Evolutionary conservation across 306 rosid genomes (phyloP).

Genomic region (Fragaria nilgerrensis): DNA sequence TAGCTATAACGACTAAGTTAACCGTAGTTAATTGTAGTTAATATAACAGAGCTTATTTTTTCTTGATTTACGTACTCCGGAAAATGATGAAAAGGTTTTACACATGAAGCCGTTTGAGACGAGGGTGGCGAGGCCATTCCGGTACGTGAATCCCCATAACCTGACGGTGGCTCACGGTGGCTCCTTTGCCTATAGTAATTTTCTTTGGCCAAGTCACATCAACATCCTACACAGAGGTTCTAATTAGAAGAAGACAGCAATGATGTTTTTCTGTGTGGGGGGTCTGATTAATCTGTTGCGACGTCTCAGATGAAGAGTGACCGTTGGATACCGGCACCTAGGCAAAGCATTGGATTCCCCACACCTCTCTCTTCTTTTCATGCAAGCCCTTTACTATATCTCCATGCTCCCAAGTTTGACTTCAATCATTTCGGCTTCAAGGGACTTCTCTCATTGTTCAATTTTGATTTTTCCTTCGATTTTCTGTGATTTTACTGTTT

Average conservation of each 20-base stretch:
- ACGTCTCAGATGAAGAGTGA: neutral
- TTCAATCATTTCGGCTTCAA: neutral
- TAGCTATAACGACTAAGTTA: too few species aligned
- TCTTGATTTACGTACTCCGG: too few species aligned
- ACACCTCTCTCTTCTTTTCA: conserved; percentile 36
- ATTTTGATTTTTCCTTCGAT: too few species aligned
- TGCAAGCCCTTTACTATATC: conserved; percentile 6
- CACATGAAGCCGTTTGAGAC: neutral
- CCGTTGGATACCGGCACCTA: conserved; percentile 18
- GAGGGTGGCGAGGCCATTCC: too few species aligned
- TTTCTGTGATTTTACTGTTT: too few species aligned
- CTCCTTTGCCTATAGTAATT: neutral
- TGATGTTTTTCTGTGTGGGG: neutral
- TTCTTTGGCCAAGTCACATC: conserved; percentile 13
- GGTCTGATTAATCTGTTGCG: neutral
- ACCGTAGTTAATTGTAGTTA: too few species aligned
- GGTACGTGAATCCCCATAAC: too few species aligned
- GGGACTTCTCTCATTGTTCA: neutral
- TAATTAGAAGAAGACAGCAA: neutral
- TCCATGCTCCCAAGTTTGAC: conserved; percentile 23
- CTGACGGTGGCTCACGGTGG: neutral
- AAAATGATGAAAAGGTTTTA: neutral
- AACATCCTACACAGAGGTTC: neutral
- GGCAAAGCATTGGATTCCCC: conserved; percentile 50
- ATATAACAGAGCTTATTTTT: too few species aligned